Base-by-base conservation (phyloP, 2,329 filamentous ascomycete genomes). In the Albifimbria verrucaria region DNA sequence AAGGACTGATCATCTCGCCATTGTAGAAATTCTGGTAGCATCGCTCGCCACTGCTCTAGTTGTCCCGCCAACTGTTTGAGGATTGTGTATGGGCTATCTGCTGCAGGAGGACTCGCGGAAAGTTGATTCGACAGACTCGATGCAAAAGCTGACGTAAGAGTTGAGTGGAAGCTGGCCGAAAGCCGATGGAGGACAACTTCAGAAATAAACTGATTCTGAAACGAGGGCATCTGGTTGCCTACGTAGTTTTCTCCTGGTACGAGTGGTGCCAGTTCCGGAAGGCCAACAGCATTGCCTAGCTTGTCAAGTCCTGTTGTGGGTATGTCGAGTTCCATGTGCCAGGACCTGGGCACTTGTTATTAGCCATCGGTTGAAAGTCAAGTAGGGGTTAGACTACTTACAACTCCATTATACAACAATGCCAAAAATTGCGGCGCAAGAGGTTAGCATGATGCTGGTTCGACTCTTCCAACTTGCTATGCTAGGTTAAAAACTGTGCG, bases 261-360 rank as follows among this genome's bases (percentile, higher is more conserved):
- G 2, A 73, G 69, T 2, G 71, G 71, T 49, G 73, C 75, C 58
- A 83, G 83, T 53, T 75, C 75, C 3, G 82, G 82, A 23, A 85
- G 68, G 15, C 80, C 77, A 4, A 86, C 75, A n/a, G 72, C 57
- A 23, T 77, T 72, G 53, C 84, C 80, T 48, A 82, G 63, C 49
- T 72, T 74, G 45, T 79, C 73, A 15, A 86, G 70, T 7, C 80
- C 80, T 3, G 79, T 83, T 32, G 77, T 68, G 4, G 82, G 80
- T 9, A 85, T 62, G 50, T 82, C 81, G 10, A 86, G 72, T 55
- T 86, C 83, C 51, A 84, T 70, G 54, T 83, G 76, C 48, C 85
- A 71, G 52, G 73, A 74, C 11, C 81, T 83, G 53, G 32, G 43
- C 18, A 15, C 42, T 44, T 7, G 42, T 21, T 20, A 44, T n/a